Percentiles rank a stretch among this genome's conserved stretches.
phyloP scores from a whole-genome alignment of 495 filamentous ascomycete species.

The Neurospora sp. region DNA sequence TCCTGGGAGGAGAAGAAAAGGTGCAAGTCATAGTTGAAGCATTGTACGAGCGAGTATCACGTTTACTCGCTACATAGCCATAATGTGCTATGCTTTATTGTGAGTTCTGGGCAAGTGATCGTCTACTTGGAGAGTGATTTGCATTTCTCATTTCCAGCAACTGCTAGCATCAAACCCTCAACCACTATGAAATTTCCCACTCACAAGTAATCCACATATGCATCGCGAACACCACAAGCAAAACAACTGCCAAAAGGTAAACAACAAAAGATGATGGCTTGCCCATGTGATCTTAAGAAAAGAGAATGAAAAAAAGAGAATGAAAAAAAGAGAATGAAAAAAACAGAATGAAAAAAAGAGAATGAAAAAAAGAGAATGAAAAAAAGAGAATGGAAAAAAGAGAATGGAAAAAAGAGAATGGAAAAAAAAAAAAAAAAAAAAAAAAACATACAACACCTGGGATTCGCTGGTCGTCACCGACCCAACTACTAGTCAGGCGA shows the following conservation, averaged over 20 bases:
- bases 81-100: background rate
- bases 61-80: background rate
- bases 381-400: conserved; percentile 1
- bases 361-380: conserved; percentile 6
- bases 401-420: conserved; percentile 6
- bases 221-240: background rate
- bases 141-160: background rate
- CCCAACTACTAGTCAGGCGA: too few relatives aligned
- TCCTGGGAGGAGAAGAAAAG: background rate
- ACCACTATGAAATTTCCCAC: background rate
- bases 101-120: background rate
- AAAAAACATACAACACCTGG: too few relatives aligned
- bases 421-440: too few relatives aligned
- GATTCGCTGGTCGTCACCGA: too few relatives aligned
- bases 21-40: background rate
- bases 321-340: conserved; percentile 5
- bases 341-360: background rate
- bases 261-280: background rate
- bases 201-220: background rate
- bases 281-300: background rate
- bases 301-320: background rate
- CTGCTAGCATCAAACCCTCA: background rate
- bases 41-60: background rate
- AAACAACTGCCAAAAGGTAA: background rate
- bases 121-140: background rate